phyloP scores from a whole-genome alignment of 352 stramenopile species.

The Phytopythium litorale region DNA sequence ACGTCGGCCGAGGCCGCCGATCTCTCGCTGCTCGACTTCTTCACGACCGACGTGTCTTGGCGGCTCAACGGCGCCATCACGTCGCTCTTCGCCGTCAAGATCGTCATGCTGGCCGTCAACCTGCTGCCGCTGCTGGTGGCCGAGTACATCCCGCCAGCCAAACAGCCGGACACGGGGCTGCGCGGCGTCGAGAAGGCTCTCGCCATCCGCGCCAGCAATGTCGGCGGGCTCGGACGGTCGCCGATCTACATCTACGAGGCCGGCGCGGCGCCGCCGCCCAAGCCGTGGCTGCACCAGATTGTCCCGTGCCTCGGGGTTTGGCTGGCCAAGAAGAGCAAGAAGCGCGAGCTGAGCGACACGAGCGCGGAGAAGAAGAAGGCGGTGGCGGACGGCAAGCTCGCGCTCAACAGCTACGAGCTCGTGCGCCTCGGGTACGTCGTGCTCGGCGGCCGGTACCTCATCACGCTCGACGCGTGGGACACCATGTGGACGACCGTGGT shows the following conservation, averaged over 20 bases:
- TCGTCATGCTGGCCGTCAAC: conserved; percentile 33
- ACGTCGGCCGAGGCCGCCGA: conserved; percentile 24
- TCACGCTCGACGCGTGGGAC: conserved; percentile 28
- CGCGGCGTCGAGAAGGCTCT: conserved; percentile 22
- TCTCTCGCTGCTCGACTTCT: conserved; percentile 29
- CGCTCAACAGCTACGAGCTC: conserved; percentile 32
- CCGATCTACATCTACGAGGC: conserved; percentile 18
- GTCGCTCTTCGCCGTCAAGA: conserved; percentile 39
- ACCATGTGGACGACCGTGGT: conserved; percentile 17
- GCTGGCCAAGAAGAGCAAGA: neutral
- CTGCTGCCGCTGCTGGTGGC: conserved; percentile 28
- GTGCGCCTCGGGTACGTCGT: conserved; percentile 33
- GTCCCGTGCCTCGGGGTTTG: neutral
- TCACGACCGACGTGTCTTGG: conserved; percentile 22
- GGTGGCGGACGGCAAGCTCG: conserved; percentile 12
- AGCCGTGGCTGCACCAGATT: neutral
- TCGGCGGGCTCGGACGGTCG: conserved; percentile 24
- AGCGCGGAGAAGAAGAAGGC: conserved; percentile 6
- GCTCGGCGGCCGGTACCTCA: conserved; percentile 19
- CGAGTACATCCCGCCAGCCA: conserved; percentile 17
- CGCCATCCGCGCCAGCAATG: conserved; percentile 25
- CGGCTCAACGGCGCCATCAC: conserved; percentile 27
- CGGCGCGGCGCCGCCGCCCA: neutral
- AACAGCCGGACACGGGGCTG: conserved; percentile 16
- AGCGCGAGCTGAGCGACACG: neutral